Conservation (phyloP, 2,329 filamentous ascomycete species). For the Aureobasidium sp. region DNA sequence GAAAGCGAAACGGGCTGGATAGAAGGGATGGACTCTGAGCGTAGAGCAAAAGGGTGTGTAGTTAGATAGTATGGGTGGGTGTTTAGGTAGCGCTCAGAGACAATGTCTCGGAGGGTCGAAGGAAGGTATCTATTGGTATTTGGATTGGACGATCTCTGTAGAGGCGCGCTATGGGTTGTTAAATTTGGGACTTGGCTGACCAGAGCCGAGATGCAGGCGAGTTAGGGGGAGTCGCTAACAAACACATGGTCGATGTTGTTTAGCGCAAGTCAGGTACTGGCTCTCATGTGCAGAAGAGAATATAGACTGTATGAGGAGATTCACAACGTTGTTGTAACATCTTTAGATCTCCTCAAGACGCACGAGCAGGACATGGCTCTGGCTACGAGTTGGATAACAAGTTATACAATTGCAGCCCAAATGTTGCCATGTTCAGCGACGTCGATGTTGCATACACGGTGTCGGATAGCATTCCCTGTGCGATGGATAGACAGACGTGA, state of each 20-base stretch:
- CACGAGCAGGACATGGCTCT: no score
- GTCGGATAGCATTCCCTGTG: not conserved
- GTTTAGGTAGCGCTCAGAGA: not conserved
- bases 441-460: not conserved
- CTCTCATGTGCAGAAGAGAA: not conserved
- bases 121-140: not conserved
- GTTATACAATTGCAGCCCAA: not conserved
- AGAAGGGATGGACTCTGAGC: not conserved
- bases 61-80: not conserved
- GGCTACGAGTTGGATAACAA: not conserved
- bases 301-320: not conserved
- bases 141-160: not conserved
- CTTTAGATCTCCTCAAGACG: not conserved
- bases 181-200: constrained; percentile 10
- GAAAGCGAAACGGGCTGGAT: constrained; percentile 3
- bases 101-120: not conserved
- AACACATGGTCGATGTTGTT: not conserved
- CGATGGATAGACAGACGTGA: not conserved
- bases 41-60: not conserved
- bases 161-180: constrained; percentile 10
- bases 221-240: not conserved
- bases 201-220: constrained; percentile 9
- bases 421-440: not conserved
- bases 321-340: not conserved
- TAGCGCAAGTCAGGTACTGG: not conserved